phyloP scores from a whole-genome alignment of 2,329 filamentous ascomycete genomes.

The Nemania diffusa region DNA sequence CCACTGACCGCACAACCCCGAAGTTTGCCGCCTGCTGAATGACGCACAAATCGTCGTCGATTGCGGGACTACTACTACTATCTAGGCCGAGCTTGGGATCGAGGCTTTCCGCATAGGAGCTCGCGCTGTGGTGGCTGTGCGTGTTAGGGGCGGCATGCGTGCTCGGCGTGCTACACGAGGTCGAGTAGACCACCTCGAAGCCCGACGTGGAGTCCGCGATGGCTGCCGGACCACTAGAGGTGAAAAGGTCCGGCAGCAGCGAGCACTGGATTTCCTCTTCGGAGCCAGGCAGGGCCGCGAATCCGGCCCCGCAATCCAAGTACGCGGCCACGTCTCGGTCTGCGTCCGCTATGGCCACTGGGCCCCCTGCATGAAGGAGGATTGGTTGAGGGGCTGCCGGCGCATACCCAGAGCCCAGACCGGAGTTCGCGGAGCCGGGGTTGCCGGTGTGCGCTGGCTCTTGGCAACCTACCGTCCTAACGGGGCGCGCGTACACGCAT shows the following conservation, averaged over 20 bases:
- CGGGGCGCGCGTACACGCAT: constrained; percentile 40
- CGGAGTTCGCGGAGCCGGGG: constrained; percentile 8
- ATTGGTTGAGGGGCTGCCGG: background rate
- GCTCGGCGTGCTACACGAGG: background rate
- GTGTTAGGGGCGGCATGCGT: background rate
- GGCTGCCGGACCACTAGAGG: background rate
- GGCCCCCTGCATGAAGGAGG: background rate
- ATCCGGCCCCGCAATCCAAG: constrained; percentile 10
- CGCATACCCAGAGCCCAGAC: background rate
- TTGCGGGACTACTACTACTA: constrained; percentile 1
- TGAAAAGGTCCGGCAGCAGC: constrained; percentile 12
- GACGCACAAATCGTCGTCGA: background rate
- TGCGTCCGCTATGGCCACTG: background rate
- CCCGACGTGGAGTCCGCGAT: constrained; percentile 4
- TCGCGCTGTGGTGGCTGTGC: background rate
- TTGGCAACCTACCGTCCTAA: background rate
- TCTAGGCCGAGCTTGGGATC: constrained; percentile 13
- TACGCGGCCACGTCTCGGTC: constrained; percentile 2
- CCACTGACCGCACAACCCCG: background rate
- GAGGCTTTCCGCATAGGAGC: constrained; percentile 13
- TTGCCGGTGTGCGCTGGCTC: background rate
- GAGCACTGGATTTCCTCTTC: background rate
- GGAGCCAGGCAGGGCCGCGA: background rate
- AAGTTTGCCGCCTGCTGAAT: background rate
- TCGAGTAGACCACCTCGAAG: constrained; percentile 7